phyloP scores from a whole-genome alignment of 768 basidiomycete genomes.

The Leucocoprinus sp. region DNA sequence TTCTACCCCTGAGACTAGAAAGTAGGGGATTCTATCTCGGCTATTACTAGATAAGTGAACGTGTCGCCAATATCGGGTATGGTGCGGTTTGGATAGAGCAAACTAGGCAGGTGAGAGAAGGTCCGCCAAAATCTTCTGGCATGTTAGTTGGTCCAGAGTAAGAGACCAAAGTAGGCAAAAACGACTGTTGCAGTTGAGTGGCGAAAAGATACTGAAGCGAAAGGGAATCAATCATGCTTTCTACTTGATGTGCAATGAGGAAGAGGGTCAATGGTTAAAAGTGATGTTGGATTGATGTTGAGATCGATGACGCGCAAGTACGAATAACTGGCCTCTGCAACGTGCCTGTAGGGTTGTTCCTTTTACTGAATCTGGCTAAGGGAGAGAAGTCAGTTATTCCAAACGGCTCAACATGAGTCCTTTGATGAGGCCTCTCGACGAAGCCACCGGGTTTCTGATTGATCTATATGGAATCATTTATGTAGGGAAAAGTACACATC shows the following conservation, averaged over 20 bases:
- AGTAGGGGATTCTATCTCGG: too few species aligned
- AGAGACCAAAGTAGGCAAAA: background rate
- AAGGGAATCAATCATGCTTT: background rate
- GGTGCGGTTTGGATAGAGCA: background rate
- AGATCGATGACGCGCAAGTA: background rate
- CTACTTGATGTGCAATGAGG: constrained; percentile 2
- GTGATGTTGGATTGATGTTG: background rate
- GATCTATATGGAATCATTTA: background rate
- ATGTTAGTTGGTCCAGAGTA: constrained; percentile 5
- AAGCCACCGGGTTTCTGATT: background rate
- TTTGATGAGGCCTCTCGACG: background rate
- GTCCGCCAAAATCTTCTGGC: background rate
- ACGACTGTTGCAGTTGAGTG: background rate
- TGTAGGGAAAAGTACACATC: background rate
- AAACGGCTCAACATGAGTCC: background rate
- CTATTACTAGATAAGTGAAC: too few species aligned
- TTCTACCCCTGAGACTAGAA: too few species aligned
- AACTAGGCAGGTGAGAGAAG: background rate
- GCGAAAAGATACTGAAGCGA: background rate
- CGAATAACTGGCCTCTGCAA: background rate
- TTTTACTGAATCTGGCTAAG: background rate
- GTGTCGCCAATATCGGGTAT: background rate
- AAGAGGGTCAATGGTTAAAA: background rate
- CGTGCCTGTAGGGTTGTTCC: constrained; percentile 1
- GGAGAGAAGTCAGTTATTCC: background rate